Base-by-base conservation (phyloP, 2,329 filamentous ascomycete genomes). In the Epichloe uncinata region DNA sequence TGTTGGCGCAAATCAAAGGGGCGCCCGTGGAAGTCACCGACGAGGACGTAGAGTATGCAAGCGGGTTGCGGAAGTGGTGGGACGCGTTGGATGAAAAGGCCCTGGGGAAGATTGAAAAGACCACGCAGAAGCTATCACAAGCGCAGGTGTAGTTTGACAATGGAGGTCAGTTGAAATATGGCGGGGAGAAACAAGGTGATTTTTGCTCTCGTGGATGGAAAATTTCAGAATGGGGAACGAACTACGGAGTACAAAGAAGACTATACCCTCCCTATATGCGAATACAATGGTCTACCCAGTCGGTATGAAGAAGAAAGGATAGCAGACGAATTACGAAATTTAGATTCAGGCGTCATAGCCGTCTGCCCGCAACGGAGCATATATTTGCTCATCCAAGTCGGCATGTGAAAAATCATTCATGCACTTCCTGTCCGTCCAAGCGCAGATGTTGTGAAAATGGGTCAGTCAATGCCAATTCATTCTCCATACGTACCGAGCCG, bases 21-120 rank as follows among this genome's bases (percentile, higher is more conserved):
- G 75, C 78, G 48, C 78, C 78, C 0, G 71, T 83, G 18, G 79
- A 83, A 62, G 69, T 75, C 53, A 68, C 67, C 30, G 65, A 69
- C 13, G 65, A 62, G 30, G 79, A 82, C 63, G 66, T 65, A 46
- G 66, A 64, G 30, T 74, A 79, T 55, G 71, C 76, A 49, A 60
- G 59, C 43, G 65, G 69, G 48, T 61, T 83, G 54, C 69, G 68
- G 54, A 66, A 66, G 44, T 78, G 74, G 71, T 78, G 72, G 60
- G 58, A 58, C 26, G 58, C 68, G 42, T 61, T 81, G 47, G 77
- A 78, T 51, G 69, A 71, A 42, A 71, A 65, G 59, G 76, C 73
- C 26, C 26, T 30, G 26, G 26, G 26, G 8, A 30, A 11, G 26
- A 30, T 30, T 50, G 69, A 71, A 42, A 71, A 65, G 59, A 76